Evolutionary conservation across 371 early-diverging fungal species (phyloP), one percentile per base, ranked within the genome.

Genomic region (Rhizomucor miehei): DNA sequence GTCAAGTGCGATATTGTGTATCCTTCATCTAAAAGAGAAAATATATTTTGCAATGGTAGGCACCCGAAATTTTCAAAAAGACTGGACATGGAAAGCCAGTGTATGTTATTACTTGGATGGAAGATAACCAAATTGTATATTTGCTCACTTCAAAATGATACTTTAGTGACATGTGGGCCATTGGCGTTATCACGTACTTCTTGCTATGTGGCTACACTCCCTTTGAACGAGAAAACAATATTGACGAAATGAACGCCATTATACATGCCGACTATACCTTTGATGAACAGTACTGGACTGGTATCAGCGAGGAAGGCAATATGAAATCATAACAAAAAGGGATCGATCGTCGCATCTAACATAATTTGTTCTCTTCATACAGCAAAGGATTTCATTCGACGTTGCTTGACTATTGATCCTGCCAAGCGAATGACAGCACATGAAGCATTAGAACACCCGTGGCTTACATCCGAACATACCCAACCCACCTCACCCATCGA

Each of bases 171-270:
- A 76, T 95, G 66, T 98, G 96, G 96, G 88, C 91, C 11, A 73
- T 95, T 61, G 98, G 98, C 14, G 93, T 97, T 13, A 89, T 97
- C 50, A 80, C 94, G 3, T 95, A 88, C 68, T 93, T 92, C 38
- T 76, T 95, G 65, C 67, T 94, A 11, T 89, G 89, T 66, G 98
- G 98, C 8, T 85, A 81, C 52, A 86, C 94, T 11, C 98, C 98
- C 11, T 97, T 94, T 79, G 94, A 94, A 60, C 86, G 78, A 10
- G 74, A 80, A 36, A 77, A 71, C 48, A 80, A 75, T 14, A 57
- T 73, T 35, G 80, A 79, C 40, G 88, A 85, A 57, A 82, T 81
- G 71, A 68, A 86, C 40, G 87, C 86, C 29, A 90, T 94, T 57
- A 66, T 92, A 48, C 66, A 69, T 37, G 92, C 85, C 29, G 80